Conservation (phyloP, 2,329 filamentous ascomycete genomes). For the Microdochium trichocladiopsis region DNA sequence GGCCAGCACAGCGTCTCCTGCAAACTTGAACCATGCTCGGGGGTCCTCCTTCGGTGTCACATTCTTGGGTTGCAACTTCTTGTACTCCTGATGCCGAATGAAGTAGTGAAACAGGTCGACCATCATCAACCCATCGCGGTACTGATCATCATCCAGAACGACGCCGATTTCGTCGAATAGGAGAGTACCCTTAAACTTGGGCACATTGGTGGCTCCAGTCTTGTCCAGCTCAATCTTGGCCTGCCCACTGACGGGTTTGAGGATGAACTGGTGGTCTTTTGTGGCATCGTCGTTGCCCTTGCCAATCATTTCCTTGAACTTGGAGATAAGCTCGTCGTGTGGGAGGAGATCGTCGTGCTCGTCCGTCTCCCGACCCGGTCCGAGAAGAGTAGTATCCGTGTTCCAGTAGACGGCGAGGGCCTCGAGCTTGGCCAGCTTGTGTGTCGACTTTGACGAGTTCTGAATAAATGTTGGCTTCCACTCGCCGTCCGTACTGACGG, state of each 20-base stretch:
- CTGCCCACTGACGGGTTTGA: constrained; percentile 92
- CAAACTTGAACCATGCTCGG: constrained; percentile 86
- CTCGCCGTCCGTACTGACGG: constrained; percentile 87
- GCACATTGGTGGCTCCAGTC: constrained; percentile 68
- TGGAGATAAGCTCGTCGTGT: constrained; percentile 70
- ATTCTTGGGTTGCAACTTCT: constrained; percentile 79
- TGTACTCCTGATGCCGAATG: constrained; percentile 94
- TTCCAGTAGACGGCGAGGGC: constrained; percentile 97
- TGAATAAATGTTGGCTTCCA: constrained; percentile 98
- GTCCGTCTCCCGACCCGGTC: constrained; percentile 61
- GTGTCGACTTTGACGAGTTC: constrained; percentile 71
- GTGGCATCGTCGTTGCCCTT: constrained; percentile 50
- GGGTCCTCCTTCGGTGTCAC: constrained; percentile 82
- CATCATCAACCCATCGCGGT: constrained; percentile 95
- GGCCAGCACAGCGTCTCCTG: constrained; percentile 77
- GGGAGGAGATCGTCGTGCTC: constrained; percentile 51
- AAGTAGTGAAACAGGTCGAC: constrained; percentile 98
- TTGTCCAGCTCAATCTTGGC: constrained; percentile 95
- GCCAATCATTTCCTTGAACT: constrained; percentile 75
- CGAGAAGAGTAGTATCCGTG: constrained; percentile 80
- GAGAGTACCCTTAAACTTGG: constrained; percentile 84
- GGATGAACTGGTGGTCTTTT: constrained; percentile 76
- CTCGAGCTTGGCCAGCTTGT: constrained; percentile 88
- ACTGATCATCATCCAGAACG: constrained; percentile 95
- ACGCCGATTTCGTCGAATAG: constrained; percentile 97